Evolutionary conservation across 2,329 filamentous ascomycete species (phyloP).

Genomic region (Colletotrichum navitas): DNA sequence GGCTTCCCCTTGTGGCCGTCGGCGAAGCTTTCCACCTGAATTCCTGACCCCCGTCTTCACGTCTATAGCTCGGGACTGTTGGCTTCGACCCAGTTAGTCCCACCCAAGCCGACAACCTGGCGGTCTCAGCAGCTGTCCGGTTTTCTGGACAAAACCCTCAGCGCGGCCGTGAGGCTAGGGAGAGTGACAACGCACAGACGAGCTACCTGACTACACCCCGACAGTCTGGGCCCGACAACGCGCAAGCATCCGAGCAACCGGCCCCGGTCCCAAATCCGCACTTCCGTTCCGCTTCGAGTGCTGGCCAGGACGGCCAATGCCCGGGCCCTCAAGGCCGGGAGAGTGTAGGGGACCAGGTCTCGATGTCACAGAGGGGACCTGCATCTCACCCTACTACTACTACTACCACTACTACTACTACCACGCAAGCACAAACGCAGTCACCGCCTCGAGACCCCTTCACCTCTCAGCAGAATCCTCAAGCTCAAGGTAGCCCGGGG

Average conservation of each 20-base stretch:
- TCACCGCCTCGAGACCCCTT: slow-evolving; percentile 53
- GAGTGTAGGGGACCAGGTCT: slow-evolving; percentile 69
- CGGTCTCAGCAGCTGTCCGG: slow-evolving; percentile 41
- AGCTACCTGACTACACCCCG: slow-evolving; percentile 13
- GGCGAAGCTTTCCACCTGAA: background rate
- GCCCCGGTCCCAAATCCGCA: slow-evolving; percentile 8
- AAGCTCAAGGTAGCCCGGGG: slow-evolving; percentile 43
- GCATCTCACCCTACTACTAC: slow-evolving; percentile 68
- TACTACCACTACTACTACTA: slow-evolving; percentile 50
- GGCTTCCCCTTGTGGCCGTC: slow-evolving; percentile 13
- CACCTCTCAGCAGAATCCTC: slow-evolving; percentile 18
- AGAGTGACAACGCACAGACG: slow-evolving; percentile 45
- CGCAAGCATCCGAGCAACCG: slow-evolving; percentile 21
- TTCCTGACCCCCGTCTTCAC: slow-evolving; percentile 4
- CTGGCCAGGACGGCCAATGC: slow-evolving; percentile 64
- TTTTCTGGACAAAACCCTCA: slow-evolving; percentile 42
- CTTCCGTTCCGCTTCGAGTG: slow-evolving; percentile 20
- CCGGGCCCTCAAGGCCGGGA: slow-evolving; percentile 63
- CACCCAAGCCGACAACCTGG: slow-evolving; percentile 41
- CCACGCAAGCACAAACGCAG: slow-evolving; percentile 60
- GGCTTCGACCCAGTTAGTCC: slow-evolving; percentile 43
- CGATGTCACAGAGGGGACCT: slow-evolving; percentile 74
- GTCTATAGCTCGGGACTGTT: slow-evolving; percentile 40
- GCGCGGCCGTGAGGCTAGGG: slow-evolving; percentile 42
- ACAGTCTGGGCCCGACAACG: slow-evolving; percentile 21